Base-by-base conservation (phyloP, 1,284 basidiomycete species). In the Papiliotrema fonsecae region DNA sequence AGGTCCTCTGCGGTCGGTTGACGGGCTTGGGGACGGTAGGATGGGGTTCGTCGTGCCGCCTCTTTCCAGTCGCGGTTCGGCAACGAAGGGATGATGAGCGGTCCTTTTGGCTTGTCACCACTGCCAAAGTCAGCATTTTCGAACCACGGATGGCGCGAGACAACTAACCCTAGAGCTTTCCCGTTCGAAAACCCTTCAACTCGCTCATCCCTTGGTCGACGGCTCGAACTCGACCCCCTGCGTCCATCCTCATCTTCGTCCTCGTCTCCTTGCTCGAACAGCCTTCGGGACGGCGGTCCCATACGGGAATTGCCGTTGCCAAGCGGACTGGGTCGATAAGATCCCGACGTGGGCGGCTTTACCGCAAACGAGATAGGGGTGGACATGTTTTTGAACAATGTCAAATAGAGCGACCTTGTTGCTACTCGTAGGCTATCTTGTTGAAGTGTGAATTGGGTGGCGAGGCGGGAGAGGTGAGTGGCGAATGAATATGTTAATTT, bases 31-130 rank as follows among this genome's bases (percentile, higher is more conserved):
- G 40, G 40, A 18, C 27, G 24, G 27, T 42, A 42, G 5, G 75
- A 2, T 79, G 81, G 26, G 54, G 55, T 9, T 55, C 50, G 6
- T 82, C 79, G 1, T 88, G 88, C 9, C 87, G 77, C 50, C 67
- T 84, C 84, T 39, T 87, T 77, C 91, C 92, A 97, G 67, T 96
- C 91, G 30, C 82, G 80, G 64, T 96, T 92, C 56, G 88, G 78
- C 36, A 86, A 76, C 0, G 88, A 77, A 4, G 88, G 84, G 42
- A 97, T 96, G 27, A 93, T 82, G 11, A 94, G 79, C 0, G 86
- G 87, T 2, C 77, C 80, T 39, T 83, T 67, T 14, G 65, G 54
- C 24, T 79, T 64, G 24, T 51, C 52, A 16, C 57, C 57, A 19
- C 57, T 60, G 35, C 38, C 36, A 14, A 18, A 28, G n/a, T 40